phyloP scores from a whole-genome alignment of 1,139 yeast genomes.

The Taiozyma sp. region DNA sequence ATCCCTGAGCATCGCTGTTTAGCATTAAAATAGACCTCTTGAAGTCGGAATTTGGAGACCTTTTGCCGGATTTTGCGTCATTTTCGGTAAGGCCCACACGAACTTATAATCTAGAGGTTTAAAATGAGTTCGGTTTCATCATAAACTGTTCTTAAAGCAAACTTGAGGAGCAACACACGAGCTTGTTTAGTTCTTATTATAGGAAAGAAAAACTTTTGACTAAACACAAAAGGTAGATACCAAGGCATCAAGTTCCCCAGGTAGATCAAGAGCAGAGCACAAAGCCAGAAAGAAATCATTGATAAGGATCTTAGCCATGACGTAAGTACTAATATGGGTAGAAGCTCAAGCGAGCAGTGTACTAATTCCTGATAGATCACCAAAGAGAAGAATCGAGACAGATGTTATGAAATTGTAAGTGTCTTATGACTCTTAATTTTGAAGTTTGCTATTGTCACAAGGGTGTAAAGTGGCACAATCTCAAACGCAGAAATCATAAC shows the following conservation, averaged over 20 bases:
- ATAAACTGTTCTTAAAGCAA: not conserved
- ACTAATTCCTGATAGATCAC: constrained; percentile 14
- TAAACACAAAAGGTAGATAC: not conserved
- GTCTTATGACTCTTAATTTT: not conserved
- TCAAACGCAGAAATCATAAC: not conserved
- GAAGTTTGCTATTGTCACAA: not conserved
- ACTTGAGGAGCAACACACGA: not conserved
- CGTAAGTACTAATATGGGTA: not conserved
- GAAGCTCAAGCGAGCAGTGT: not conserved
- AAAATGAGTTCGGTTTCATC: not conserved
- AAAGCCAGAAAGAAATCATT: not conserved
- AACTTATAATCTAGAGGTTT: not conserved
- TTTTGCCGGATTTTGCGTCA: not conserved
- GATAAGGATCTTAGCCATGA: not conserved
- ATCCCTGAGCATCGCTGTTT: too few species aligned
- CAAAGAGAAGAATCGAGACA: constrained; percentile 88
- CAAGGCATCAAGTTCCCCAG: not conserved
- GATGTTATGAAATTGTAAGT: constrained; percentile 91
- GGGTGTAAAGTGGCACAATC: not conserved
- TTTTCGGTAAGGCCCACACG: too few species aligned
- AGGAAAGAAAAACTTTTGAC: not conserved
- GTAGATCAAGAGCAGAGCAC: not conserved
- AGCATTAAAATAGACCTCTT: too few species aligned
- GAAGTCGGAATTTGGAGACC: too few species aligned
- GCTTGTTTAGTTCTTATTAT: not conserved